Evolutionary conservation across 305 asterid genomes (phyloP).

Genomic region (Withania somnifera): DNA sequence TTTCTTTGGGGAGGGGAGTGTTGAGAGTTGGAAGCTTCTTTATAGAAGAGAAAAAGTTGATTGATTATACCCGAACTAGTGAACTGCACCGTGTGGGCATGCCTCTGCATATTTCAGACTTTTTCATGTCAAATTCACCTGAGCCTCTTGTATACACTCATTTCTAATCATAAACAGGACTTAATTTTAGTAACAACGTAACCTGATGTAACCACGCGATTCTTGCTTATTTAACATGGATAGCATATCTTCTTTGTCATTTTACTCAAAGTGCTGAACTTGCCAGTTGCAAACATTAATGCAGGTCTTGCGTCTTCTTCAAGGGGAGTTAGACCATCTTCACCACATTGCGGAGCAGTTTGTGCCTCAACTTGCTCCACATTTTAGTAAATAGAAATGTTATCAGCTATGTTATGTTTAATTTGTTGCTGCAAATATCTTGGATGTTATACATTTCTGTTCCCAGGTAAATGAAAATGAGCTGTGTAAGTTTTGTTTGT

Average conservation of each 20-base stretch:
- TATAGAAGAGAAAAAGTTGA: too few species aligned
- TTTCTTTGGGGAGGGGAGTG: too few species aligned
- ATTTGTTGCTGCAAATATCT: background rate
- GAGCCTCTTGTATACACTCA: too few species aligned
- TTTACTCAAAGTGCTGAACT: background rate
- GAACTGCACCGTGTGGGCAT: too few species aligned
- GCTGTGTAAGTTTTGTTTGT: background rate
- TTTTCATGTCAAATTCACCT: too few species aligned
- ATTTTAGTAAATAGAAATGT: slow-evolving; percentile 19
- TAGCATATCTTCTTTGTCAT: background rate
- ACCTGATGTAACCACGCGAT: background rate
- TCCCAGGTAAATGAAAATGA: background rate
- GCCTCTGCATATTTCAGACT: too few species aligned
- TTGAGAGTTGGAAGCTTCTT: too few species aligned
- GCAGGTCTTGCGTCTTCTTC: slow-evolving; percentile 66
- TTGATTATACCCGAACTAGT: too few species aligned
- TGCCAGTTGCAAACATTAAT: background rate
- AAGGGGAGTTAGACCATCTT: slow-evolving; percentile 50
- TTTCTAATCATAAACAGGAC: background rate
- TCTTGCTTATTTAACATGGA: background rate
- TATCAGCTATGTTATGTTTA: background rate
- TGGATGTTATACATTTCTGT: background rate
- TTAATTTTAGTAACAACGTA: background rate
- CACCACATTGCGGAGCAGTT: slow-evolving; percentile 48
- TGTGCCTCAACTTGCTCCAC: slow-evolving; percentile 40